Evolutionary conservation across 2,329 filamentous ascomycete species (phyloP), one percentile per base, ranked within the genome.

Genomic region (Ophiostoma fasciatum): DNA sequence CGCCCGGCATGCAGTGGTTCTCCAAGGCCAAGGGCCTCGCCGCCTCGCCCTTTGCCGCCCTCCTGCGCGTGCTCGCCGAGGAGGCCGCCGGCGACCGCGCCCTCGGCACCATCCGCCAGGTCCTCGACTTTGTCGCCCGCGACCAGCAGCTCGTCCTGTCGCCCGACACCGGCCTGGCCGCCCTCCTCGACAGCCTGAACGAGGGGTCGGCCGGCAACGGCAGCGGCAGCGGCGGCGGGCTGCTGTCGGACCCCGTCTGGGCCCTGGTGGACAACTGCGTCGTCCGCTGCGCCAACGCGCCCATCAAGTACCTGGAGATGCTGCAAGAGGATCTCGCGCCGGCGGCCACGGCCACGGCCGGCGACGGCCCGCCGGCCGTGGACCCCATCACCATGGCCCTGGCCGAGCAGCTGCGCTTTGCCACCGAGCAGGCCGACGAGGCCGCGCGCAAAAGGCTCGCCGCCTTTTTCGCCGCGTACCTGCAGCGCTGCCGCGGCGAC

Each of bases 1-100:
- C 85, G 4, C 75, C 82, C 1, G 77, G 78, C 6, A 90, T 94
- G 76, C 75, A 80, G 43, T 96, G 88, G 88, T 94, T 90, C 61
- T 69, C 80, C 43, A 87, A 82, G 49, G 70, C 62, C 40, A 71
- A 79, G 44, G 66, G 66, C 1, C 61, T 80, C n/a, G 52, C 56
- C 2, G 60, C 71, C 27, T 83, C 80, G 4, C 79, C 81, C 0
- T 83, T 85, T 43, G 71, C 73, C n/a, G 74, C 75, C 0, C 64
- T 88, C 17, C 54, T 88, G 6, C 73, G 66, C 40, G 60, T 80
- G 6, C 61, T 67, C 25, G 60, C 64, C 4, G 62, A 65, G 19
- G 64, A 64, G 4, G 59, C 63, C 15, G 53, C 58, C 5, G 62
- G 56, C 11, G n/a, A n/a, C n/a, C 50, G 69, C n/a, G 59, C 66